phyloP scores from a whole-genome alignment of 768 basidiomycete species.

The Lyophyllum semitale region DNA sequence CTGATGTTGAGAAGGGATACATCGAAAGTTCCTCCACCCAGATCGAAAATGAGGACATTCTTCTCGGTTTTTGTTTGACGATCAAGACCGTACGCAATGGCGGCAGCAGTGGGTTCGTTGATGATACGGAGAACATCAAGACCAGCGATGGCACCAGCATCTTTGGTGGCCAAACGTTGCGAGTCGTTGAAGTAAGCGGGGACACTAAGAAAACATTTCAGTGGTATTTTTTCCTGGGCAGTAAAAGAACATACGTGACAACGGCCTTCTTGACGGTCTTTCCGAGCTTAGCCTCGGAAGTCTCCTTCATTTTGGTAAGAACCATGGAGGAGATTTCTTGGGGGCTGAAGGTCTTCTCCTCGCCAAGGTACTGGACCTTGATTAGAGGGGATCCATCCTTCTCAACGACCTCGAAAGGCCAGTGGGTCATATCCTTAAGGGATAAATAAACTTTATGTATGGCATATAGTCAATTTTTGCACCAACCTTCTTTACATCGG shows the following conservation, averaged over 20 bases:
- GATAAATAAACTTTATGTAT: slow-evolving; percentile 11
- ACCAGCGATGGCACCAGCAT: slow-evolving; percentile 96
- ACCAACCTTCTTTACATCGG: slow-evolving; percentile 87
- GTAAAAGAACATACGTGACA: slow-evolving; percentile 72
- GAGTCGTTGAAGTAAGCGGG: slow-evolving; percentile 99
- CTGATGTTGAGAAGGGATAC: slow-evolving; percentile 97
- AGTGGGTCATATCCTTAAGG: slow-evolving; percentile 87
- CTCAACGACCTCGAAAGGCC: slow-evolving; percentile 97
- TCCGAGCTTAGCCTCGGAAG: slow-evolving; percentile 98
- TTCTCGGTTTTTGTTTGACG: slow-evolving; percentile 93
- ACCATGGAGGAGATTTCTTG: slow-evolving; percentile 99
- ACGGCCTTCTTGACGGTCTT: slow-evolving; percentile 99
- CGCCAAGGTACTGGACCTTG: slow-evolving; percentile 92
- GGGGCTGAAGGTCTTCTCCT: slow-evolving; percentile 95
- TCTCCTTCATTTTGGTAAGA: slow-evolving; percentile 99
- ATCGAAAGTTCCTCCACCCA: slow-evolving; percentile 99
- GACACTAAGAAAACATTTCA: slow-evolving; percentile 50
- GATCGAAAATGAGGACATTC: slow-evolving; percentile 99
- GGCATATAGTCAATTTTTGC: slow-evolving; percentile 15
- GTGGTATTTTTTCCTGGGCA: background rate
- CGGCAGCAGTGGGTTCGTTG: slow-evolving; percentile 99
- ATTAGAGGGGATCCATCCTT: slow-evolving; percentile 97
- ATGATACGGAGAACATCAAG: slow-evolving; percentile 99
- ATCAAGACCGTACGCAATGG: slow-evolving; percentile 98
- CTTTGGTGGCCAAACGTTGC: slow-evolving; percentile 98